Evolutionary conservation across 2,329 filamentous ascomycete species (phyloP), one percentile per base, ranked within the genome.

Genomic region (Ploettnerulaceae sp.): DNA sequence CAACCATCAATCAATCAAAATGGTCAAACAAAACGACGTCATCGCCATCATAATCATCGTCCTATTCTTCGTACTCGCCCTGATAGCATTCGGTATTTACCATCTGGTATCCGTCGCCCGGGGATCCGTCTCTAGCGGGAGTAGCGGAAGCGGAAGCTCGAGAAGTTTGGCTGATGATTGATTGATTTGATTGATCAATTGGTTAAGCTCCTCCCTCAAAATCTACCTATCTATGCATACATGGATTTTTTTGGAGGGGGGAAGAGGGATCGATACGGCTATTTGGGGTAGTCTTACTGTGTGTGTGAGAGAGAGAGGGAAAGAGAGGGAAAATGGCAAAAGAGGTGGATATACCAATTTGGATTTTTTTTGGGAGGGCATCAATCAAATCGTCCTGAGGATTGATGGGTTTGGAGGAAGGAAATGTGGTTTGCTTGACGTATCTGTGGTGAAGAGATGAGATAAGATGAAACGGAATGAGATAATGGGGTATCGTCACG

Each of bases 1-100:
- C 26, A 38, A 32, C 28, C 15, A 28, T 20, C 20, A 18, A 53
- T 54, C 64, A 61, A 63, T 65, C 63, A 70, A 56, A 56, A 81
- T 77, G 74, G 69, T 74, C 58, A 77, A 83, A 65, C 68, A 75
- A 69, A 84, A 84, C 74, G 74, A 83, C 66, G 76, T 77, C 60
- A 83, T 84, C 65, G 80, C 80, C 57, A 71, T 84, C 64, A 83
- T 84, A 62, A 76, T 84, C 66, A 82, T 84, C 64, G 64, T 84
- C 46, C 73, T 84, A 57, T 83, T 84, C 68, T 64, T 79, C 60
- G 67, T 83, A 38, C 73, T 84, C 37, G 77, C 77, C 44, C 67
- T 69, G 49, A 77, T 83, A 45, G 73, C 76, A 6, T 82, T 82
- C 57, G 80, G 77, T 51, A 83, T 83, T 64, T 82, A 78, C 67